Conservation (phyloP, 768 basidiomycete species). For the Leccinellum rugosiceps region DNA sequence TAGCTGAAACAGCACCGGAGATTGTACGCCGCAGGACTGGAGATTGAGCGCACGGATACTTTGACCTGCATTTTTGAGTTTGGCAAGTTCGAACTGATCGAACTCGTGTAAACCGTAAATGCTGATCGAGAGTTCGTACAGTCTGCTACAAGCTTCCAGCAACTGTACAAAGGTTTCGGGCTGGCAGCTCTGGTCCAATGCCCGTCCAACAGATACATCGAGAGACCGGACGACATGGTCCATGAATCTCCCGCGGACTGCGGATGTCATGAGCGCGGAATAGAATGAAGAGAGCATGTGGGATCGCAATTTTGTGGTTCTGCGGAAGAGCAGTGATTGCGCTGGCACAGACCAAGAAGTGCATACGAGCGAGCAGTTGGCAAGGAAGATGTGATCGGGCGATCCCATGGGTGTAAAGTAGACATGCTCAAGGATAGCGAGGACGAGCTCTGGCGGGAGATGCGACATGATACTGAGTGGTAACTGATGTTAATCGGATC, state of each 20-base stretch:
- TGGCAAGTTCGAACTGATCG: conserved; percentile 21
- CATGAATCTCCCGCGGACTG: conserved; percentile 13
- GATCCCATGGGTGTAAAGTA: conserved; percentile 21
- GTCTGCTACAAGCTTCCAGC: conserved; percentile 26
- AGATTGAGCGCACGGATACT: conserved; percentile 35
- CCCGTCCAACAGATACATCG: conserved; percentile 16
- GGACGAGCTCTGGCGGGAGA: conserved; percentile 24
- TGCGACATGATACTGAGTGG: conserved; percentile 5
- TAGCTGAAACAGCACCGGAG: conserved; percentile 42
- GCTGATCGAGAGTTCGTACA: conserved; percentile 35
- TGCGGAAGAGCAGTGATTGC: conserved; percentile 29
- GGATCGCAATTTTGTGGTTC: conserved; percentile 8
- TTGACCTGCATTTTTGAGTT: conserved; percentile 21
- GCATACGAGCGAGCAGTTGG: conserved; percentile 26
- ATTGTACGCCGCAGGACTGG: conserved; percentile 36
- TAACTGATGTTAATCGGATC: background rate
- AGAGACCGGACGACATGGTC: conserved; percentile 22
- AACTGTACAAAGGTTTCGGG: conserved; percentile 13
- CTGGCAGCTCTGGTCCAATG: conserved; percentile 1
- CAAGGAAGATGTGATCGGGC: conserved; percentile 20
- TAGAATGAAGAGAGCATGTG: conserved; percentile 9
- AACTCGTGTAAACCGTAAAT: conserved; percentile 29
- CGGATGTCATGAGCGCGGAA: conserved; percentile 15
- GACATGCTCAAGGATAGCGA: conserved; percentile 20
- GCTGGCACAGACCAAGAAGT: conserved; percentile 27